Evolutionary conservation across 768 basidiomycete genomes (phyloP), one percentile per base, ranked within the genome.

Genomic region (Pisolithus orientalis): DNA sequence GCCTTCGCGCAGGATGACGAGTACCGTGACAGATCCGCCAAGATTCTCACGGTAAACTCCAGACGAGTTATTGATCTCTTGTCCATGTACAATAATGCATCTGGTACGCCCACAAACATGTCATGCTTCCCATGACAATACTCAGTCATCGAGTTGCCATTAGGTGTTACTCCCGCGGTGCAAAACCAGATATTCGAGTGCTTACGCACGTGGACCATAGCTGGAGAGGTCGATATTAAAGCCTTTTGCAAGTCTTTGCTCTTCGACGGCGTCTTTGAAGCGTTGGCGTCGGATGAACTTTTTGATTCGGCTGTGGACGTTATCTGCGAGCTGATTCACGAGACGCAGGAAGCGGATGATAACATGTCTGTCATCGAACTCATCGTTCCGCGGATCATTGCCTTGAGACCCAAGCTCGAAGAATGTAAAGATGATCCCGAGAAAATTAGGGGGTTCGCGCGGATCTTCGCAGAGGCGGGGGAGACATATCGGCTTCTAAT

Each of bases 301-400:
- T 98, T 98, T 65, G 96, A 99, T 60, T 68, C 85, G 6, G 94
- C 93, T 1, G 91, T 94, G 38, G 89, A 96, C 54, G 85, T 90
- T 34, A 77, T 98, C 53, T 94, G 91, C 67, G 93, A 96, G 65
- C 72, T 97, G 60, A 92, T 98, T 50, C 96, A 98, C 69, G 96
- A 99, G 68, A 98, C 96, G 0, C 94, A 97, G 69, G 96, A 99
- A 69, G 79, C 96, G 29, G 88, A 95, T 54, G 95, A 97, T 29
- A 94, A 92, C 63, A 90, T 94, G 83, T 70, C 80, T 21, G 82
- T 89, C 57, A 94, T 98, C 60, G 79, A 96, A 62, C 75, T 85
- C 54, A 85, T 99, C 52, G 84, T 98, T 1, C 93, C 93, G 1
- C 78, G 82, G n/a, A 75, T 98, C 42, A 85, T 95, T 52, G 80